A percentile compares a stretch with the other conserved stretches of the same genome.
These are phyloP conservation scores for Musa balbisiana DNA, from an alignment of 202 grass and related monocot genomes.

Conservation along the genomic window DNA sequence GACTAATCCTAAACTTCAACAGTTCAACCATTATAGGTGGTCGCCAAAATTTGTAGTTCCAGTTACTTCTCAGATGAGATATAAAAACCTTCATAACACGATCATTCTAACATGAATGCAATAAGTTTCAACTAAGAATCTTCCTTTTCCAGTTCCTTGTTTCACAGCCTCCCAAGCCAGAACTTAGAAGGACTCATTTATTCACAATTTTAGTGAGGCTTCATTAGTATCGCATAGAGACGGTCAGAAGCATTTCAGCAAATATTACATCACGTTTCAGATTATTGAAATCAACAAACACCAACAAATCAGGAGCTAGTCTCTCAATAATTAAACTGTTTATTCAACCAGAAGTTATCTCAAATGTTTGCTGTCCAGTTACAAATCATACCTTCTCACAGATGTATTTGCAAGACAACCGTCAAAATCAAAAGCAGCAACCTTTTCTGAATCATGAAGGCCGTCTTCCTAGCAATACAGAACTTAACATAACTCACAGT, in stretches of 20 bases:
- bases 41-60: no score
- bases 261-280: neutral
- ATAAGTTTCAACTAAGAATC: neutral
- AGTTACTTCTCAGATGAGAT: no score
- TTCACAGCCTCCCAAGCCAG: neutral
- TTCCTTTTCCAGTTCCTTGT: neutral
- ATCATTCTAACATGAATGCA: no score
- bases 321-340: neutral
- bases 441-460: slow-evolving; percentile 69
- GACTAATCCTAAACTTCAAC: neutral
- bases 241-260: neutral
- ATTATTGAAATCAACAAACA: neutral
- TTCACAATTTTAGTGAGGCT: neutral
- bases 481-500: slow-evolving; percentile 1
- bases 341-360: neutral
- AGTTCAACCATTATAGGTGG: neutral
- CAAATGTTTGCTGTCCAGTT: neutral
- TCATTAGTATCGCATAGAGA: neutral
- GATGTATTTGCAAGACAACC: slow-evolving; percentile 75
- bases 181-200: neutral
- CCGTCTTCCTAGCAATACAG: slow-evolving; percentile 43
- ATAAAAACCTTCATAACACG: no score
- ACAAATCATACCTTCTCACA: slow-evolving; percentile 50
- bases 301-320: neutral
- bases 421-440: slow-evolving; percentile 99